Evolutionary conservation across 2,329 filamentous ascomycete species (phyloP).

Genomic region (Tolypocladium inflatum): DNA sequence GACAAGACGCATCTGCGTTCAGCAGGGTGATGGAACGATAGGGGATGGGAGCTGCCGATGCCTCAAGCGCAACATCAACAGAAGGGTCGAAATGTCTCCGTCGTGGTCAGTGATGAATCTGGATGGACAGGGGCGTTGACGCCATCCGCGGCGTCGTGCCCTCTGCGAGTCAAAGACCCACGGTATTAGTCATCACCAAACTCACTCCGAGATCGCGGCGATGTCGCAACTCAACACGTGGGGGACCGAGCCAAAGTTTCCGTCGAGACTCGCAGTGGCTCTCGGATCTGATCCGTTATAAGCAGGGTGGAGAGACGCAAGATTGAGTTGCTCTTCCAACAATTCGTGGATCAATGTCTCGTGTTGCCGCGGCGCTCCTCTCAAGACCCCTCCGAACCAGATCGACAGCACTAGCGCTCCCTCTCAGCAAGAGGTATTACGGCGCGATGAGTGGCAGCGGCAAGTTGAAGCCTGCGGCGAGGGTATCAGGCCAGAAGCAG

Average conservation of each 20-base stretch:
- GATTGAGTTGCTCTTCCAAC: neutral
- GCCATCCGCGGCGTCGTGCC: neutral
- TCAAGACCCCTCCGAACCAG: neutral
- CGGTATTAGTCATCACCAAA: neutral
- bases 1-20: neutral
- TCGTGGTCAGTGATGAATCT: too few species aligned
- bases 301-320: neutral
- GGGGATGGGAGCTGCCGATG: neutral
- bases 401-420: neutral
- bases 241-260: neutral
- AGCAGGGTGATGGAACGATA: neutral
- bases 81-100: too few species aligned
- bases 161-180: neutral
- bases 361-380: constrained; percentile 1
- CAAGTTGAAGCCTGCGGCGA: constrained; percentile 40
- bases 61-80: neutral
- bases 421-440: constrained; percentile 1
- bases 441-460: constrained; percentile 30
- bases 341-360: constrained; percentile 3
- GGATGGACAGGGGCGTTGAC: constrained; percentile 2
- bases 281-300: neutral
- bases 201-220: constrained; percentile 2
- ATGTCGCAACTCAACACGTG: constrained; percentile 5
- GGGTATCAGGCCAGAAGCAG: constrained; percentile 39
- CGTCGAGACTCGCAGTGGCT: neutral